Conservation (phyloP, 345 rosid species). For the Eucalyptus cloeziana region DNA sequence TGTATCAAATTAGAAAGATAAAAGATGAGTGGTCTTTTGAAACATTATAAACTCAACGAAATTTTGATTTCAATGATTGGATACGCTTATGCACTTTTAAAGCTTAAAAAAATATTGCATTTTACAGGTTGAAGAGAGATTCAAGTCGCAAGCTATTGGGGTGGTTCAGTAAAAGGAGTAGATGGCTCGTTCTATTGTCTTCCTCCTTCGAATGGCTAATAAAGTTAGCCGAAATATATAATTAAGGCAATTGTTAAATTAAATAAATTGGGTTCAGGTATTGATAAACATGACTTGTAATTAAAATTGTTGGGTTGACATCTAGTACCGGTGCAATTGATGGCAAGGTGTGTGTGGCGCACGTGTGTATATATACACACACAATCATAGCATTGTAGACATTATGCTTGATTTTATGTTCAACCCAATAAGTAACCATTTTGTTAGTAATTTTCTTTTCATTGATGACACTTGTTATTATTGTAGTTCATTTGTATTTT, state of each 20-base stretch:
- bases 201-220: background rate
- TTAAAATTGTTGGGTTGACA: background rate
- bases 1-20: background rate
- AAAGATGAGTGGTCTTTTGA: rapidly evolving
- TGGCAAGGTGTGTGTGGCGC: background rate
- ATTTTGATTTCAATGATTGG: background rate
- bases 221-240: background rate
- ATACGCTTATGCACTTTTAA: background rate
- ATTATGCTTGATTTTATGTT: background rate
- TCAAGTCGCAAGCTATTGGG: background rate
- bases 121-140: background rate
- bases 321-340: background rate
- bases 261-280: background rate
- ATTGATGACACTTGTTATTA: too few species aligned
- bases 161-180: background rate
- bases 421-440: background rate
- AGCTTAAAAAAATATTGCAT: background rate
- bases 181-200: background rate
- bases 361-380: rapidly evolving
- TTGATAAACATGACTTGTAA: background rate
- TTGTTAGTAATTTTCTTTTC: background rate
- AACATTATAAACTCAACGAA: background rate
- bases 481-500: too few species aligned
- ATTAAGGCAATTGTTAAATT: background rate
- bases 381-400: background rate